Evolutionary conservation across 768 basidiomycete species (phyloP).

Genomic region (Leucocoprinus birnbaumii): DNA sequence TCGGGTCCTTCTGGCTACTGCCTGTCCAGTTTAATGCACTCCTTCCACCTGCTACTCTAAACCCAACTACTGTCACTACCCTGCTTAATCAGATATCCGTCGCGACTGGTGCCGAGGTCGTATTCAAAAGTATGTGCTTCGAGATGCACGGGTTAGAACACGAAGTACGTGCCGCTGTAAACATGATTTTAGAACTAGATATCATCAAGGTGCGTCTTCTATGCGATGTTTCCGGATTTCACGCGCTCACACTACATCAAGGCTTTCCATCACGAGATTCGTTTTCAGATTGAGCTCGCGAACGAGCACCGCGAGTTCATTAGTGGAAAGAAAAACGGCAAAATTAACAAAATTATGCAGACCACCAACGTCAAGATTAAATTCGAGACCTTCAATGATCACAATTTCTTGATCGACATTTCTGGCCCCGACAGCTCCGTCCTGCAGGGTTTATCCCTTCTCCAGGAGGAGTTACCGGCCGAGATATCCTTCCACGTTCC

Average conservation of each 20-base stretch:
- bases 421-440: conserved; percentile 83
- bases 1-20: conserved; percentile 96
- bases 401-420: conserved; percentile 93
- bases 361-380: conserved; percentile 97
- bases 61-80: conserved; percentile 76
- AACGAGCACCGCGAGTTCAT: conserved; percentile 99
- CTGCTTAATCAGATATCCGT: conserved; percentile 86
- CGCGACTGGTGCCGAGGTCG: conserved; percentile 87
- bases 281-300: conserved; percentile 96
- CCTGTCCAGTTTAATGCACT: conserved; percentile 93
- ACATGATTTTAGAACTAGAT: conserved; percentile 86
- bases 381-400: conserved; percentile 96
- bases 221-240: conserved; percentile 3
- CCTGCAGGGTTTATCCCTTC: conserved; percentile 80
- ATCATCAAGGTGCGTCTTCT: conserved; percentile 71
- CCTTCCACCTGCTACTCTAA: conserved; percentile 78
- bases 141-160: conserved; percentile 94
- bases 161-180: conserved; percentile 84
- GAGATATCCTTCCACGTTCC: conserved; percentile 99
- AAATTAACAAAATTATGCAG: conserved; percentile 99
- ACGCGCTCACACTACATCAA: conserved; percentile 24
- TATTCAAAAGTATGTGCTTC: conserved; percentile 97
- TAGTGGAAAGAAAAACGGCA: conserved; percentile 98
- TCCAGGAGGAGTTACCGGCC: conserved; percentile 97
- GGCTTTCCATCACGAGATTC: conserved; percentile 96